phyloP scores from a whole-genome alignment of 202 grass and related monocot species.

The Dendrocalamus latiflorus region DNA sequence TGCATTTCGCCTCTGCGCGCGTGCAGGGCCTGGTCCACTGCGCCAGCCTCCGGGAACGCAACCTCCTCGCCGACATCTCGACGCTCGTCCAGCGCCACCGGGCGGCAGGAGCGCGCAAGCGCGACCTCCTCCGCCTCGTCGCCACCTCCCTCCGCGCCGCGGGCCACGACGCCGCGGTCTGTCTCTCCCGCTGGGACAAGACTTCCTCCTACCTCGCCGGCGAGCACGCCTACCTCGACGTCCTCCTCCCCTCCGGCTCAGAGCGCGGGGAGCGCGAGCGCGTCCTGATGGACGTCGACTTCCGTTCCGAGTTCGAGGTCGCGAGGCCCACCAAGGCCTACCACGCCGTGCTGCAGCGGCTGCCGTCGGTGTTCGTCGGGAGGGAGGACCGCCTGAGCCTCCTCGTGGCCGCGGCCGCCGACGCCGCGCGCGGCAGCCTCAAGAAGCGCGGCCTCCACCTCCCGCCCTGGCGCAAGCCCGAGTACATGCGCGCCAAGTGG shows the following conservation, averaged over 20 bases:
- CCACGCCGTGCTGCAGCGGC: slow-evolving; percentile 53
- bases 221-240: slow-evolving; percentile 84
- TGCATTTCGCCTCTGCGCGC: not conserved
- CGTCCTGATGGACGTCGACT: slow-evolving; percentile 79
- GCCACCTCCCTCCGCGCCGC: slow-evolving; percentile 48
- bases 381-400: slow-evolving; percentile 60
- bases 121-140: slow-evolving; percentile 50
- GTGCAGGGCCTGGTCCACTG: slow-evolving; percentile 83
- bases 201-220: slow-evolving; percentile 56
- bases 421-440: slow-evolving; percentile 61
- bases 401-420: slow-evolving; percentile 59
- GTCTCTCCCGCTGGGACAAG: slow-evolving; percentile 82
- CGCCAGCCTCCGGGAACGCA: slow-evolving; percentile 66
- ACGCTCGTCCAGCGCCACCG: slow-evolving; percentile 50
- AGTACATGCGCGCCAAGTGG: slow-evolving; percentile 95
- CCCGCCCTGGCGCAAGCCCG: slow-evolving; percentile 75
- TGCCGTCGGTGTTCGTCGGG: slow-evolving; percentile 72
- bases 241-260: slow-evolving; percentile 35
- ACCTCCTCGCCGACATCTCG: slow-evolving; percentile 78
- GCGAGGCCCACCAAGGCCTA: slow-evolving; percentile 81
- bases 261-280: slow-evolving; percentile 48
- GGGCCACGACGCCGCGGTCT: slow-evolving; percentile 63
- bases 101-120: slow-evolving; percentile 33
- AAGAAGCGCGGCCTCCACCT: slow-evolving; percentile 81
- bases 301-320: slow-evolving; percentile 75